A percentile compares a stretch with the other conserved stretches of the same genome.
Evolutionary conservation across 2,329 filamentous ascomycete genomes (phyloP).

Genomic region (Xylaria multiplex): DNA sequence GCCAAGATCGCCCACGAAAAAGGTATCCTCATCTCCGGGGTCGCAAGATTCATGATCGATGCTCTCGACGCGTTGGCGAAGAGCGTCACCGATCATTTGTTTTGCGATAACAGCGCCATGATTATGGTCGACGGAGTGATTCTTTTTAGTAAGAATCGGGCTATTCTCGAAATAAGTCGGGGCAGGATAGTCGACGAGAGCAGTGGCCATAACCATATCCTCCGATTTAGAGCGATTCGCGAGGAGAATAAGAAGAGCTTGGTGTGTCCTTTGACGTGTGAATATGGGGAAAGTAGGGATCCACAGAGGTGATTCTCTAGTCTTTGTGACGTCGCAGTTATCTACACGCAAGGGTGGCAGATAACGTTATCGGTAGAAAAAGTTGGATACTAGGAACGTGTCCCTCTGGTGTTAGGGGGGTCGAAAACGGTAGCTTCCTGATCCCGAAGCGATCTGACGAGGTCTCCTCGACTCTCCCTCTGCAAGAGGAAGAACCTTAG

Average conservation of each 20-base stretch:
- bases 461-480: slow-evolving; percentile 99
- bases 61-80: slow-evolving; percentile 83
- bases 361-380: slow-evolving; percentile 38
- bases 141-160: slow-evolving; percentile 52
- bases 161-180: slow-evolving; percentile 62
- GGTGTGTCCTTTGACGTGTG: slow-evolving; percentile 36
- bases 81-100: slow-evolving; percentile 84
- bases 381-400: slow-evolving; percentile 40
- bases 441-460: slow-evolving; percentile 90
- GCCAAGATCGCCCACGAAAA: slow-evolving; percentile 97
- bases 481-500: slow-evolving; percentile 97
- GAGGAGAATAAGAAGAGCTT: slow-evolving; percentile 35
- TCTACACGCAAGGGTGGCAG: slow-evolving; percentile 25
- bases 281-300: slow-evolving; percentile 35
- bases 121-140: slow-evolving; percentile 53
- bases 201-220: slow-evolving; percentile 75
- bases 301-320: slow-evolving; percentile 37
- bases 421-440: slow-evolving; percentile 93
- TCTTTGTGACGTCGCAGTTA: slow-evolving; percentile 17
- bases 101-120: slow-evolving; percentile 68
- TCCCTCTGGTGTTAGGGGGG: slow-evolving; percentile 80
- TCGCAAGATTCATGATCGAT: slow-evolving; percentile 90
- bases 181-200: slow-evolving; percentile 64
- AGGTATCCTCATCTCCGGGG: slow-evolving; percentile 94
- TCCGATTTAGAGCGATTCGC: slow-evolving; percentile 46